Base-by-base conservation (phyloP, 2,329 filamentous ascomycete species). In the Diplocarpon rosae region DNA sequence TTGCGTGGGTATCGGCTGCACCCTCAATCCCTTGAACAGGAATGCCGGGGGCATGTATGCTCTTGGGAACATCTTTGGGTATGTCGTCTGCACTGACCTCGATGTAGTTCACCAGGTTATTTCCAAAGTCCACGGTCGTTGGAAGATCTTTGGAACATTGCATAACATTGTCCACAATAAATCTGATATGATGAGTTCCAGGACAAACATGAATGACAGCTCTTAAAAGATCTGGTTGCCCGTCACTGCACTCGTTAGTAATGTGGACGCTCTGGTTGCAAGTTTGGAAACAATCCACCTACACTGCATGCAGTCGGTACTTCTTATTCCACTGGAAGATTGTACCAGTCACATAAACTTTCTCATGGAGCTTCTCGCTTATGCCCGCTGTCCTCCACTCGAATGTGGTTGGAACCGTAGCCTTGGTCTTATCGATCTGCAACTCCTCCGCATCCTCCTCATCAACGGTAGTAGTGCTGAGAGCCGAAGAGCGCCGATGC, bases 251-350 rank as follows among this genome's bases (percentile, higher is more conserved):
- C 43, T 9, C 3, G 34, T 52, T 39, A 49, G 43, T 38, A 37
- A 20, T 15, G 12, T 12, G 13, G 24, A 27, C 33, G 31, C n/a
- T 17, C 34, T 15, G 42, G 12, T 17, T 31, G 24, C 12, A 11
- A 20, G 2, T 5, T 27, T 11, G 30, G 24, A 27, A 32, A 13
- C 31, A 13, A 11, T 36, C 14, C 39, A 56, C 58, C 76, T 76
- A 94, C 88, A 86, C 82, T 64, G 76, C 80, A 64, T 88, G 79
- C 60, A 98, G 70, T 56, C 84, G 78, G 62, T 89, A 93, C 67
- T 96, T 96, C 63, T 84, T 83, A 66, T 93, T 88, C 92, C 92
- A 98, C 63, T 90, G 85, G 57, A 94, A 93, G 61, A 96, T 95
- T 15, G 92, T 96, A 53, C 90, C 90, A 0, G 92, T 98, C 37